Evolutionary conservation across 2,329 filamentous ascomycete genomes (phyloP), one percentile per base, ranked within the genome.

Genomic region (Pseudophaeomoniella oleicola): DNA sequence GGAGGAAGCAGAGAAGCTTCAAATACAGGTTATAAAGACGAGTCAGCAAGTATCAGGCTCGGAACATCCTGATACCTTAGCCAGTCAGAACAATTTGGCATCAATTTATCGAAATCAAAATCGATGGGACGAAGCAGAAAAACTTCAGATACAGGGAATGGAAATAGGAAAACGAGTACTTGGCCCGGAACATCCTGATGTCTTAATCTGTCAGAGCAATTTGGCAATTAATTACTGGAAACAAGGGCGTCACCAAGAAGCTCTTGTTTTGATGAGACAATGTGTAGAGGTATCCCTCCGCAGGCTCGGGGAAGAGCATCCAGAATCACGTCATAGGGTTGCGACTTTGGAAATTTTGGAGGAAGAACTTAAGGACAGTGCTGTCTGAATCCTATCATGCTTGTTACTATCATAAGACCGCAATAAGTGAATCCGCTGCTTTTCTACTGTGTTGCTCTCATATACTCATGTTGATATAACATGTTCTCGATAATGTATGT

Each of bases 61-160:
- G 11, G 45, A 54, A 22, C 46, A 53, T 41, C 46, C 43, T 16
- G 29, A 44, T 15, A 54, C 50, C 3, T 39, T 51, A 12, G 37
- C 12, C 11, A 50, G 39, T 17, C 46, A 49, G 42, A 39, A 37
- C 17, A 45, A 40, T 19, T 34, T 50, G 14, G 46, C 42, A 5
- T 14, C 6, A n/a, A 17, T 33, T 3, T 22, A 42, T 4, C 13
- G 14, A n/a, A n/a, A n/a, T 51, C 39, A 42, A 36, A 44, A 39
- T 5, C 39, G 35, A 6, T 45, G 44, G 30, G 31, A 36, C 29
- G 44, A 50, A 30, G 46, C 49, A 13, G 43, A 49, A 32, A 13
- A 18, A 27, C 41, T 47, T 32, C 5, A 27, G 27, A 34, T 15
- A 37, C 12, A 33, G 17, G 22, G 46, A 2, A 32, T 46, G 30